phyloP scores from a whole-genome alignment of 2,329 filamentous ascomycete species.

The Penicillium palitans region DNA sequence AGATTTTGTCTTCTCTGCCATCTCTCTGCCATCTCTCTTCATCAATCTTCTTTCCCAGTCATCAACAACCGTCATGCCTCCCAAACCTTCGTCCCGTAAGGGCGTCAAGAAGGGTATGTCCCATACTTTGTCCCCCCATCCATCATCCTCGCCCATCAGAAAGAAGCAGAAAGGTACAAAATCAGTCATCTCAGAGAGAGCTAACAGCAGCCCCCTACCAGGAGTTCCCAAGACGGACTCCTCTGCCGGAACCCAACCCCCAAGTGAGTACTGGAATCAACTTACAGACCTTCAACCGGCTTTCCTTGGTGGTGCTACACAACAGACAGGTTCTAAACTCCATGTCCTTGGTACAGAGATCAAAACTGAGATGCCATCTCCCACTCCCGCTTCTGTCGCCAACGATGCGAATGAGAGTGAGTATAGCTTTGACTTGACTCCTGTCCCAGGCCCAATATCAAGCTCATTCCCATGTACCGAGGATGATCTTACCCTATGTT shows the following conservation, averaged over 20 bases:
- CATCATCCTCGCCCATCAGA: neutral
- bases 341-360: neutral
- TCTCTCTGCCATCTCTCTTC: neutral
- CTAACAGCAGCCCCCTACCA: neutral
- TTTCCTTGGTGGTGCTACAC: neutral
- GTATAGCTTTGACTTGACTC: neutral
- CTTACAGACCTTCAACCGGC: neutral
- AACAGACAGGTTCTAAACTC: neutral
- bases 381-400: neutral
- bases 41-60: neutral
- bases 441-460: neutral
- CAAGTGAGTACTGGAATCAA: conserved; percentile 3
- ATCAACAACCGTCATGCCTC: neutral
- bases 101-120: conserved; percentile 1
- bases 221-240: neutral
- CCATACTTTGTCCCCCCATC: neutral
- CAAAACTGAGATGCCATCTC: neutral
- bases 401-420: neutral
- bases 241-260: neutral
- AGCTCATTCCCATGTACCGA: neutral
- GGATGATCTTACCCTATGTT: neutral
- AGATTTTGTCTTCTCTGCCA: neutral
- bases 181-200: neutral
- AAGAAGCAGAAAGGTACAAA: neutral
- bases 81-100: neutral